Conservation (phyloP, 169 alveolate species). For the Plasmodium vivax region DNA sequence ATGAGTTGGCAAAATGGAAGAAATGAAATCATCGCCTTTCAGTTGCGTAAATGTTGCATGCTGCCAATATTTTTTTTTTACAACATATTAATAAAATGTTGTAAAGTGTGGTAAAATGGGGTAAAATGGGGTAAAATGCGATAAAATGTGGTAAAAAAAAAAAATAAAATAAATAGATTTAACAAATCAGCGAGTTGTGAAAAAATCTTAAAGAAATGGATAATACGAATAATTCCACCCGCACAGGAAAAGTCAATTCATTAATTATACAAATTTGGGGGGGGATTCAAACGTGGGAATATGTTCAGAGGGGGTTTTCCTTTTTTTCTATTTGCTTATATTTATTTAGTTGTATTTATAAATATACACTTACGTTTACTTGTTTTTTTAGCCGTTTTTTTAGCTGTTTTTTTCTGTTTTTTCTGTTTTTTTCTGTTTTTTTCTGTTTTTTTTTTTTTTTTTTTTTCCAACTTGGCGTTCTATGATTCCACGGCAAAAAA, state of each 20-base stretch:
- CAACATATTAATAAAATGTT: neutral
- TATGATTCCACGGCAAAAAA: neutral
- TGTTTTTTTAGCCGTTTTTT: too few species aligned
- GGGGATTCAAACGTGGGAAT: neutral
- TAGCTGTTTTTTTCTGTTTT: neutral
- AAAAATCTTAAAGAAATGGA: neutral
- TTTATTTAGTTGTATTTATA: neutral
- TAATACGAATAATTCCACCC: neutral
- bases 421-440: too few species aligned
- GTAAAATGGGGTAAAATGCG: too few species aligned
- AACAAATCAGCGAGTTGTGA: slow-evolving; percentile 8
- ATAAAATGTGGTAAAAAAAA: neutral
- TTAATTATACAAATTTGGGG: neutral
- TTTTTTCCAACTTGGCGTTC: neutral
- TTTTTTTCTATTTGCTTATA: neutral
- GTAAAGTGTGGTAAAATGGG: too few species aligned
- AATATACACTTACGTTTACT: neutral
- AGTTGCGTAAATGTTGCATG: neutral
- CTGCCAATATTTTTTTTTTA: neutral
- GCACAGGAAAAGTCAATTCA: neutral
- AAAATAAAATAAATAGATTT: neutral
- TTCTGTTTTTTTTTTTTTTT: neutral
- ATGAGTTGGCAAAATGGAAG: neutral
- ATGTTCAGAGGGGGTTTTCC: neutral
- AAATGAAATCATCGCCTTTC: neutral